A percentile compares a stretch with the other conserved stretches of the same genome.
These are phyloP conservation scores for Coriaria nepalensis DNA, from an alignment of 306 rosid genomes.

Conservation along the genomic window DNA sequence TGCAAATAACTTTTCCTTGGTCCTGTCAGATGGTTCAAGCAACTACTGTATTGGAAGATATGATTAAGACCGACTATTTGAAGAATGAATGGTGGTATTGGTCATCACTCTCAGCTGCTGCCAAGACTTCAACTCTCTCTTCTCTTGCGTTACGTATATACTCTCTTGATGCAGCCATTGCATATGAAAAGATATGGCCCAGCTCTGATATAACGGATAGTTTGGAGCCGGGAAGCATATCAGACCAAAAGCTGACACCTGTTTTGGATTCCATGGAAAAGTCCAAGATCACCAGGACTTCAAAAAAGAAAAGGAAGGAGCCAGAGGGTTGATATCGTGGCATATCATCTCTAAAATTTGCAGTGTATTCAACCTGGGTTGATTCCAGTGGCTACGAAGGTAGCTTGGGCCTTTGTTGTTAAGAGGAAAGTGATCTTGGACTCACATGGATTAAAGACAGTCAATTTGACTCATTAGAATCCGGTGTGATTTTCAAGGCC, in stretches of 20 bases:
- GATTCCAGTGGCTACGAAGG: slow-evolving; percentile 14
- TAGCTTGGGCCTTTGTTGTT: slow-evolving; percentile 13
- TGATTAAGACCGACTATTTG: slow-evolving; percentile 74
- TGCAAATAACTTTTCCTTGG: slow-evolving; percentile 11
- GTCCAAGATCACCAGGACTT: slow-evolving; percentile 50
- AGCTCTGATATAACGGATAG: slow-evolving; percentile 36
- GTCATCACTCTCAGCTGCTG: slow-evolving; percentile 96
- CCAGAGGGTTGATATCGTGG: slow-evolving; percentile 45
- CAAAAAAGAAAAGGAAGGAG: slow-evolving; percentile 82
- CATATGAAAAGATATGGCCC: slow-evolving; percentile 52
- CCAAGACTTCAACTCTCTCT: slow-evolving; percentile 65
- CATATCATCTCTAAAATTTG: slow-evolving; percentile 6
- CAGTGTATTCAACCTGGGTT: slow-evolving; percentile 18
- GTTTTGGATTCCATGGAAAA: slow-evolving; percentile 49
- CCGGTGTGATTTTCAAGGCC: not conserved
- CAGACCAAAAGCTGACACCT: slow-evolving; percentile 30
- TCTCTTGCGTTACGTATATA: slow-evolving; percentile 82
- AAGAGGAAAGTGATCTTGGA: slow-evolving; percentile 16
- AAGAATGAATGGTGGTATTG: slow-evolving; percentile 99
- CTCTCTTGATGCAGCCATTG: slow-evolving; percentile 83
- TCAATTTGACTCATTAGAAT: too few species aligned
- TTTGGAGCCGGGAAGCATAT: slow-evolving; percentile 36
- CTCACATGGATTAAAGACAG: not conserved
- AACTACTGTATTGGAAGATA: slow-evolving; percentile 71
- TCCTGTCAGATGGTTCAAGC: slow-evolving; percentile 86